Base-by-base conservation (phyloP, 2,329 filamentous ascomycete genomes). In the Tolypocladium paradoxum region DNA sequence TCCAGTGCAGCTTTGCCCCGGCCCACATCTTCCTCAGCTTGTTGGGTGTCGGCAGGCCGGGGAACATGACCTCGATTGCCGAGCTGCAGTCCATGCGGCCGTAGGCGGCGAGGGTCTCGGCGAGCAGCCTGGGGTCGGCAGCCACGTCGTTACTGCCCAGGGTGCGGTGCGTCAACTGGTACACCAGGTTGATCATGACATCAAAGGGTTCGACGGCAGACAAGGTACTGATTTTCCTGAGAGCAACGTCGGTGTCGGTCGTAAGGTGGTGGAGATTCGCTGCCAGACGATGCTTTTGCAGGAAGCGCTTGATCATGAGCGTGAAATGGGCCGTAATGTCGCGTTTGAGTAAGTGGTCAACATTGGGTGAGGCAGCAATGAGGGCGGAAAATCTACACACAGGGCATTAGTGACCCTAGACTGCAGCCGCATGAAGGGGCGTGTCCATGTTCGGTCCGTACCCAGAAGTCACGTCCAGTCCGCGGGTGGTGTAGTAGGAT, bases 111-210 rank as follows among this genome's bases (percentile, higher is more conserved):
- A 81, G 65, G 2, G 71, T 73, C 37, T 69, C 64, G n/a, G 63
- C 64, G 3, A 78, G 58, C 22, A 76, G 60, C 6, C 56, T 57
- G 0, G 70, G 68, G 49, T 77, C 67, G 3, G 77, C 68, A 16
- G 77, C 78, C 29, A 83, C 73, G 43, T 83, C 79, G 34, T 73
- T 67, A 50, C 72, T 72, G 7, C 76, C 79, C 1, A 82, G 69
- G 5, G 73, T 76, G 14, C 79, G 73, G 67, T 82, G 79, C 4
- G 77, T 82, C n/a, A 83, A 69, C 59, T 75, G 71, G 62, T 76
- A 83, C 1, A 82, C 70, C 52, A 79, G 67, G 6, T 68, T 62
- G 60, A 79, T 80, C 48, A 82, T 67, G 60, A 70, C 70, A 36
- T 79, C 70, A 58, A 82, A 82, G 0, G 79, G 78, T 56, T 82